Conservation (phyloP, 345 rosid species). For the Eutrema heterophyllum region DNA sequence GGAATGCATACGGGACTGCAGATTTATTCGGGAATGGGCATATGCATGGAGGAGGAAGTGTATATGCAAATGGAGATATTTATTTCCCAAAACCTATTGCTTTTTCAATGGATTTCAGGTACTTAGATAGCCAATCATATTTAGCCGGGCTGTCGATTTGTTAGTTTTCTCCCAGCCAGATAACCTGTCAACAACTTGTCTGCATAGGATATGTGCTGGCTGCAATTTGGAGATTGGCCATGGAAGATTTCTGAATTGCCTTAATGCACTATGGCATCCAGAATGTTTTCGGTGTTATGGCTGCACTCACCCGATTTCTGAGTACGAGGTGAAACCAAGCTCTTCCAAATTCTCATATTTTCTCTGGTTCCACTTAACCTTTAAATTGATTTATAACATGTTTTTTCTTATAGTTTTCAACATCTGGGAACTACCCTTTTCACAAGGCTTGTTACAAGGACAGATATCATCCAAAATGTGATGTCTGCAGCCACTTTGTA, state of each 20-base stretch:
- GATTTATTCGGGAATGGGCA: constrained; percentile 37
- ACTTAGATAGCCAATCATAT: constrained; percentile 7
- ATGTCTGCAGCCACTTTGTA: constrained; percentile 87
- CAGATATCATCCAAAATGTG: constrained; percentile 90
- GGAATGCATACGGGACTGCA: constrained; percentile 31
- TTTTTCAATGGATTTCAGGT: constrained; percentile 76
- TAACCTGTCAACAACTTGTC: constrained; percentile 11
- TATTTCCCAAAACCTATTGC: constrained; percentile 50
- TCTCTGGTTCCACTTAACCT: background rate
- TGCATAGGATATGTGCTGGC: constrained; percentile 85
- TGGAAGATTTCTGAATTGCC: constrained; percentile 81
- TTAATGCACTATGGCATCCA: constrained; percentile 88
- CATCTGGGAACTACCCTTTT: constrained; percentile 75
- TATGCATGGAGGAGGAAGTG: constrained; percentile 32
- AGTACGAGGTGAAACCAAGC: constrained; percentile 63
- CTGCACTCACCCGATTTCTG: constrained; percentile 80
- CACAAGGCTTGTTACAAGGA: constrained; percentile 90
- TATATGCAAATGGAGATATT: constrained; percentile 39
- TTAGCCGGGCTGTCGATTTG: background rate
- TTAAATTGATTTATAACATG: background rate
- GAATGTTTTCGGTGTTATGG: constrained; percentile 83
- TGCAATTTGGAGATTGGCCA: constrained; percentile 86
- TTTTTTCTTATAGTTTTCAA: constrained; percentile 56
- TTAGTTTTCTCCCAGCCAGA: background rate
- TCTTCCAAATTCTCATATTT: background rate